Base-by-base conservation (phyloP, 805 yeast species). In the Barnettozyma wickerhamii region DNA sequence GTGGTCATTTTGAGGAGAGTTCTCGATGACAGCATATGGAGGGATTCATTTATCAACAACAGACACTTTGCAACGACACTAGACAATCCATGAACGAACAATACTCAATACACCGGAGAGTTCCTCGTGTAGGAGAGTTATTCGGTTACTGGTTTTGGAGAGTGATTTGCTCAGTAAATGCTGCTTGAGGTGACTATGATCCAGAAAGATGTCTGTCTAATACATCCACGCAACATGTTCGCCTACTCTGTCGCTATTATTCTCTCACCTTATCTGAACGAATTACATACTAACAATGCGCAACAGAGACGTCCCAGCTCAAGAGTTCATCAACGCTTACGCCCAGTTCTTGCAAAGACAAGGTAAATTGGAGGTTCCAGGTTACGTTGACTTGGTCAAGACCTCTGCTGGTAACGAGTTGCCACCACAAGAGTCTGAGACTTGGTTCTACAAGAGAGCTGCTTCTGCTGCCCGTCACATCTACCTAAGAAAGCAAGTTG, bases 401-500 rank as follows among this genome's bases (percentile, higher is more conserved):
- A 93, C 99, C 72, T 85, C 96, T 57, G 84, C 95, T 59, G 95
- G 96, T 77, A 90, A 91, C 70, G 99, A 93, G 72, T 85, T 93
- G 72, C 99, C 99, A 72, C 99, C 99, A 72, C 98, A 91, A 79
- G 98, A 93, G 71, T 75, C 98, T 63, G 98, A 89, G 77, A 89
- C 91, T 68, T 93, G 99, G 99, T 91, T 88, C 86, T 91, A 91
- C 96, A 87, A 86, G 87, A 86, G 99, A 77, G 95, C 99, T 65
- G 99, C 99, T 66, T 91, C 99, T 49, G 89, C 90, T 72, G 99
- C 99, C 68, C 93, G 99, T 81, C 99, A 93, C 90, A 83, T 93
- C 75, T 93, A 93, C 95, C 81, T 93, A 77, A 89, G 96, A 86
- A 93, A 93, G 79, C 86, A 86, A 64, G 95, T 93, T 65, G 99